Conservation (phyloP, 2,329 filamentous ascomycete genomes). For the Fusarium avenaceum region DNA sequence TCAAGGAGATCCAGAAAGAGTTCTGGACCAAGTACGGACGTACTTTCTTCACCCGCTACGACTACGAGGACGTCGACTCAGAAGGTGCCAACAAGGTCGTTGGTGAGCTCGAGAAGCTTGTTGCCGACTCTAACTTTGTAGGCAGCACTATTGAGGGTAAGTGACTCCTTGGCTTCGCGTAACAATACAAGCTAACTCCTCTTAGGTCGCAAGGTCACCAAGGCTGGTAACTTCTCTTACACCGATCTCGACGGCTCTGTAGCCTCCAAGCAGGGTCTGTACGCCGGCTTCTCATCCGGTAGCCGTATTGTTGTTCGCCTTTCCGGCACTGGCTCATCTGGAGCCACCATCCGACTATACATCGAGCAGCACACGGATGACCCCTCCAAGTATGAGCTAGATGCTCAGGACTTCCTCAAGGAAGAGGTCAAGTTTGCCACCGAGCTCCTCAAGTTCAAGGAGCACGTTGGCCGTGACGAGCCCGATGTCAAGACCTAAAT, state of each 20-base stretch:
- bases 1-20: constrained; percentile 94
- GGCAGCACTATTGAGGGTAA: constrained; percentile 83
- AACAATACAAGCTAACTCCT: constrained; percentile 40
- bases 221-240: constrained; percentile 97
- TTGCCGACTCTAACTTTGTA: constrained; percentile 80
- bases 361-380: constrained; percentile 95
- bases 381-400: constrained; percentile 79
- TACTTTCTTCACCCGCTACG: constrained; percentile 99
- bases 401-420: constrained; percentile 94
- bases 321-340: constrained; percentile 94
- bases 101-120: constrained; percentile 81
- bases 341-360: constrained; percentile 96
- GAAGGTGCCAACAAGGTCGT: constrained; percentile 93
- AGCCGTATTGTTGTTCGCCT: constrained; percentile 95
- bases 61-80: constrained; percentile 95
- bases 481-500: constrained; percentile 94
- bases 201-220: constrained; percentile 80
- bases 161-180: constrained; percentile 33
- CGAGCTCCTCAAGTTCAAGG: constrained; percentile 89
- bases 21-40: constrained; percentile 98
- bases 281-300: constrained; percentile 92
- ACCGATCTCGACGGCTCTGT: constrained; percentile 98
- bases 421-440: constrained; percentile 89
- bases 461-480: constrained; percentile 91
- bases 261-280: constrained; percentile 95